phyloP scores from a whole-genome alignment of 2,329 filamentous ascomycete species.

The Arthrobotrys megalospora region DNA sequence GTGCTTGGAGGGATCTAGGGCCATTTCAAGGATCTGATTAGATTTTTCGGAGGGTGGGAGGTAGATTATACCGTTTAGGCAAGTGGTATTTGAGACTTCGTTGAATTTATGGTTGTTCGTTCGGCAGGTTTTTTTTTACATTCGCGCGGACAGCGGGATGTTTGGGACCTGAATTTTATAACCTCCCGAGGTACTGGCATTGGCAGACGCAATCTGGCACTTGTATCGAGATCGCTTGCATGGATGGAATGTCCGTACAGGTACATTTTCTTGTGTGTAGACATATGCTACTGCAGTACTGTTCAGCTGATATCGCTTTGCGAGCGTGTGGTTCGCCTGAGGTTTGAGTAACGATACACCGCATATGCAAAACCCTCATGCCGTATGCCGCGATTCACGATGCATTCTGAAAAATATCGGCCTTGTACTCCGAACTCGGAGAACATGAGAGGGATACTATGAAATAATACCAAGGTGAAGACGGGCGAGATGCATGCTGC shows the following conservation, averaged over 20 bases:
- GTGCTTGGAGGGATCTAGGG: background rate
- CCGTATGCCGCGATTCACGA: conserved; percentile 9
- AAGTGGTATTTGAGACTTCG: conserved; percentile 45
- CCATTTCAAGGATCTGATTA: conserved; percentile 59
- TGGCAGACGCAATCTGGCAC: conserved; percentile 42
- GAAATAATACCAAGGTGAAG: conserved; percentile 3
- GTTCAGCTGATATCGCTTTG: conserved; percentile 7
- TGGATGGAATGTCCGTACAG: conserved; percentile 12
- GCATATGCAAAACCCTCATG: conserved; percentile 31
- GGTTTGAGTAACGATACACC: conserved; percentile 6
- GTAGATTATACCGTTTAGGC: conserved; percentile 48
- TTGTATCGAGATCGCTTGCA: conserved; percentile 10
- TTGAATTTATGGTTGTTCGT: background rate
- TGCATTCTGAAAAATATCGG: background rate
- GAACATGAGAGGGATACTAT: background rate
- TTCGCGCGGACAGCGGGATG: background rate
- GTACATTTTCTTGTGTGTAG: background rate
- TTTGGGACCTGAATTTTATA: conserved; percentile 36
- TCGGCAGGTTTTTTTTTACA: conserved; percentile 48
- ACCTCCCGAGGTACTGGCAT: conserved; percentile 31
- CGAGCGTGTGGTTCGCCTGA: conserved; percentile 3
- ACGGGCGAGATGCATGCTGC: conserved; percentile 34
- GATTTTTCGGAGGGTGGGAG: conserved; percentile 51
- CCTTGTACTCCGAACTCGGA: conserved; percentile 56
- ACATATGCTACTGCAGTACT: too few relatives aligned